Evolutionary conservation across 192 early-diverging fungal species (phyloP), one percentile per base, ranked within the genome.

Genomic region (Coemansia sp.): DNA sequence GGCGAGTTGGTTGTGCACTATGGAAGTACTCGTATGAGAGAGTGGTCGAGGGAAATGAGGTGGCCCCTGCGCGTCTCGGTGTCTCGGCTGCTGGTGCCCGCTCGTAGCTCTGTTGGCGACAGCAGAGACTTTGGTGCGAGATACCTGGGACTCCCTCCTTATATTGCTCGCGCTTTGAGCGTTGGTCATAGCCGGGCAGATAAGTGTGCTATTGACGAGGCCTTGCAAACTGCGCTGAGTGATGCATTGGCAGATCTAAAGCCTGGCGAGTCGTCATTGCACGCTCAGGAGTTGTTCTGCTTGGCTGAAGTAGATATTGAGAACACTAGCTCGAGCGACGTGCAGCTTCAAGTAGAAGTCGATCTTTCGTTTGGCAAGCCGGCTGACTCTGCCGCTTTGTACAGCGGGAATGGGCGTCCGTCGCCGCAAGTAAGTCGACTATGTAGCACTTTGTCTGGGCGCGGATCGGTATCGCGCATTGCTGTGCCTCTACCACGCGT

Each of bases 41-140:
- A 30, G 18, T 82, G 79, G 79, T 60, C 65, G 52, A 49, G 79
- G 5, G 74, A 69, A 63, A 27, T 82, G 64, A 43, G 68, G 22
- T 73, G 71, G 74, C 68, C 79, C 8, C 7, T 82, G 61, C 70
- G 60, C 58, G 65, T 82, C 2, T 70, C 79, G 0, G 71, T 76
- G 8, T 58, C 65, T 10, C 70, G 67, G 5, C 47, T 82, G 16
- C 32, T 82, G 10, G 68, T 59, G 8, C 65, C 71, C 0, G 64
- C 69, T 37, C 60, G 58, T 12, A 37, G 38, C 29, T 13, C 44
- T 10, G 24, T 60, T 3, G 44, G 45, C 3, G 30, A 18, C 12
- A 47, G 30, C 30, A 37, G 59, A 9, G 69, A 45, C 35, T n/a
- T 60, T 38, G 32, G 53, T 15, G 47, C 63, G n/a, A 66, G 49